Conservation (phyloP, 306 rosid genomes). For the Potentilla sterilis region DNA sequence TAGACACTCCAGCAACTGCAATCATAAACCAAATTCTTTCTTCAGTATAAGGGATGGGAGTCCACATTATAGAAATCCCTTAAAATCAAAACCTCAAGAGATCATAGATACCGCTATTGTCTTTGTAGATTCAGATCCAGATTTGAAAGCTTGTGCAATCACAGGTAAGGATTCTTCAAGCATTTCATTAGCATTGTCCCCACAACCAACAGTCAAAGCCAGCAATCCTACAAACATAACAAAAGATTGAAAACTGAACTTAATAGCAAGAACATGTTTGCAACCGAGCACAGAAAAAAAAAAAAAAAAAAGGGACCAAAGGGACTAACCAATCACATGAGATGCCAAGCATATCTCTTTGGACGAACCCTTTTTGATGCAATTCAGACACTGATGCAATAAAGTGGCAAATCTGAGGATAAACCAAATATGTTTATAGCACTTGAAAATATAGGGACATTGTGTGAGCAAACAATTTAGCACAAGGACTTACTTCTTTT, state of each 20-base stretch:
- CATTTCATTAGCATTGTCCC: slow-evolving; percentile 76
- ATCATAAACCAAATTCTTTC: slow-evolving; percentile 24
- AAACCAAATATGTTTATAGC: not conserved
- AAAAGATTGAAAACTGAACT: slow-evolving; percentile 8
- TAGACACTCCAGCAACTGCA: slow-evolving; percentile 83
- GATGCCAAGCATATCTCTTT: slow-evolving; percentile 80
- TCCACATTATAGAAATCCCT: not conserved
- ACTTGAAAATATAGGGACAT: not conserved
- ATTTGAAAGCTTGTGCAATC: slow-evolving; percentile 60
- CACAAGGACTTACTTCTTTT: slow-evolving; percentile 63
- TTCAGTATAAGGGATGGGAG: slow-evolving; percentile 8
- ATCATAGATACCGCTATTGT: slow-evolving; percentile 45
- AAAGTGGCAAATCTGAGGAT: slow-evolving; percentile 76
- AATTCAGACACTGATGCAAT: slow-evolving; percentile 78
- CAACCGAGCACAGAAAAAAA: slow-evolving; percentile 11
- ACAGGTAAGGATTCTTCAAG: slow-evolving; percentile 56
- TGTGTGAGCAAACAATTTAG: not conserved
- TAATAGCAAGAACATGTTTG: not conserved
- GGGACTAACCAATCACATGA: slow-evolving; percentile 67
- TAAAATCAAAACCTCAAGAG: slow-evolving; percentile 3
- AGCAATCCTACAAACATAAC: slow-evolving; percentile 49
- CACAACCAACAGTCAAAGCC: slow-evolving; percentile 77
- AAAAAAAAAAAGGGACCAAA: slow-evolving; percentile 15
- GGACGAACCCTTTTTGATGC: slow-evolving; percentile 68
- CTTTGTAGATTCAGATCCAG: slow-evolving; percentile 51